Evolutionary conservation across 805 yeast genomes (phyloP).

Genomic region (Crinitomyces ghanaensis): DNA sequence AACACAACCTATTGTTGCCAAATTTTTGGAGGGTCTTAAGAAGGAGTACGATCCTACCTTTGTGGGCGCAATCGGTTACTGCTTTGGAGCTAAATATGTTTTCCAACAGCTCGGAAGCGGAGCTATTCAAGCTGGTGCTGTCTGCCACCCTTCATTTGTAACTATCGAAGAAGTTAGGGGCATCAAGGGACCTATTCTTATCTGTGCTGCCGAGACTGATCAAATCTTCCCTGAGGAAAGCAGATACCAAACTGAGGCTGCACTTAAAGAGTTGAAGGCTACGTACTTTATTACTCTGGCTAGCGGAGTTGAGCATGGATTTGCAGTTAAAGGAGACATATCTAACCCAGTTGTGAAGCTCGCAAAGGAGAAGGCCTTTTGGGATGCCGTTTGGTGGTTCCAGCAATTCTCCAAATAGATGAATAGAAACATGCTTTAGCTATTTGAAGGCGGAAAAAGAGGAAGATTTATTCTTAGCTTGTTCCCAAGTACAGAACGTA

Average conservation of each 20-base stretch:
- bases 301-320: constrained; percentile 65
- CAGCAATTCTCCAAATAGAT: constrained; percentile 3
- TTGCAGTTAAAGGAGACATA: constrained; percentile 66
- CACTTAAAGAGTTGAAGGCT: constrained; percentile 41
- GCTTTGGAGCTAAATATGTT: constrained; percentile 72
- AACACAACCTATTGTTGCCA: constrained; percentile 38
- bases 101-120: constrained; percentile 37
- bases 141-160: constrained; percentile 78
- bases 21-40: constrained; percentile 36
- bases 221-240: constrained; percentile 48
- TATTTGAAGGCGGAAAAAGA: constrained; percentile 1
- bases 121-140: constrained; percentile 44
- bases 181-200: constrained; percentile 50
- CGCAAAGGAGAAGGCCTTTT: constrained; percentile 56
- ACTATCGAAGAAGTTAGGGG: constrained; percentile 50
- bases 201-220: constrained; percentile 70
- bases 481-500: constrained; percentile 11
- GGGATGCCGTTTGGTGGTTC: constrained; percentile 16
- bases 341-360: constrained; percentile 40
- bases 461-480: background rate
- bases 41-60: constrained; percentile 35
- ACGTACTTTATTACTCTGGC: constrained; percentile 51
- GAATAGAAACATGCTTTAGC: background rate
- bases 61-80: constrained; percentile 60
- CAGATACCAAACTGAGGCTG: constrained; percentile 50